Evolutionary conservation across 164 flowering plant genomes (phyloP).

Genomic region (Vitis rupestris): DNA sequence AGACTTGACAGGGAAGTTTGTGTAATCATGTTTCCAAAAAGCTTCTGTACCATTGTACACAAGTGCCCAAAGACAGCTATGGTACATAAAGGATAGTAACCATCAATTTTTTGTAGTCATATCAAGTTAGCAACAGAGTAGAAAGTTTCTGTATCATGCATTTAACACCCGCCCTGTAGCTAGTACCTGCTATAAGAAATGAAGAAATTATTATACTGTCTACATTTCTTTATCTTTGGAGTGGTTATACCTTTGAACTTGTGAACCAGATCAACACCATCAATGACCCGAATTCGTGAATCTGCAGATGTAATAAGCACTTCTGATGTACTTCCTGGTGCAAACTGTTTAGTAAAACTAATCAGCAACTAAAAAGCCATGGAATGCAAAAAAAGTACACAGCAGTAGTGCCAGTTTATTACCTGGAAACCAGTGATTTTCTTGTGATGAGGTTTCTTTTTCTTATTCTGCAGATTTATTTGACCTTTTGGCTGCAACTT

Average conservation of each 20-base stretch:
- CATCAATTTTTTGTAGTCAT: neutral
- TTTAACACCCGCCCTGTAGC: neutral
- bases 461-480: constrained; percentile 81
- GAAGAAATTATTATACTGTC: neutral
- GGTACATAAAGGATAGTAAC: neutral
- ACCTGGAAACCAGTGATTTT: constrained; percentile 99
- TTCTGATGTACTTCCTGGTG: constrained; percentile 90
- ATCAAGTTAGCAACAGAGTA: neutral
- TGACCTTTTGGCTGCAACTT: constrained; percentile 71
- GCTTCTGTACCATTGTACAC: neutral
- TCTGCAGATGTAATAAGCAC: constrained; percentile 94
- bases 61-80: neutral
- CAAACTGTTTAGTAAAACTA: constrained; percentile 54
- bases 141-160: neutral
- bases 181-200: neutral
- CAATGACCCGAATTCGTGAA: constrained; percentile 86
- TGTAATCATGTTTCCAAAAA: neutral
- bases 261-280: constrained; percentile 78
- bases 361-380: constrained; percentile 18
- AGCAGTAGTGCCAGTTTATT: constrained; percentile 7
- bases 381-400: neutral
- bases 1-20: neutral
- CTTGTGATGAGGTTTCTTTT: constrained; percentile 85
- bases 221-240: too few species aligned
- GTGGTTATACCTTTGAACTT: constrained; percentile 77